phyloP scores from a whole-genome alignment of 768 basidiomycete species.

The Coprinopsis marcescibilis region DNA sequence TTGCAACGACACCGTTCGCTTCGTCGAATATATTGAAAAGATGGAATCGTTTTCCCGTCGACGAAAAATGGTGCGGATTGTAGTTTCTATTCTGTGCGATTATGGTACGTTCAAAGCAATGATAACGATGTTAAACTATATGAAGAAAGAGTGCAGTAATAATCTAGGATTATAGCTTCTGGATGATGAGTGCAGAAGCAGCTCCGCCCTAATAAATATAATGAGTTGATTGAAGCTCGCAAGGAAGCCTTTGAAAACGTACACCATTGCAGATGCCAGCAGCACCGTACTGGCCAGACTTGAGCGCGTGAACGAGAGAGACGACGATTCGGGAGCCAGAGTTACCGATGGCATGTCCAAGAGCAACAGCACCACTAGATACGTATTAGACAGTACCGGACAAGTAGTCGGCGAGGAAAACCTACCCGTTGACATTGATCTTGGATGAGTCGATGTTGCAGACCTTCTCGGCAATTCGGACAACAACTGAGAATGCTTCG shows the following conservation, averaged over 20 bases:
- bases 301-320: constrained; percentile 85
- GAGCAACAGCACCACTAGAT: constrained; percentile 87
- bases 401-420: constrained; percentile 12
- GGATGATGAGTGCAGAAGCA: constrained; percentile 85
- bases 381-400: constrained; percentile 10
- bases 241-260: constrained; percentile 27
- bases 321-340: constrained; percentile 94
- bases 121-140: no score
- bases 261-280: constrained; percentile 98
- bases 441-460: constrained; percentile 80
- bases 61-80: no score
- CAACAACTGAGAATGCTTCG: constrained; percentile 96
- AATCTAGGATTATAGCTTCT: constrained; percentile 58
- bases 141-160: constrained; percentile 12
- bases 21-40: no score
- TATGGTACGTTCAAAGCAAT: no score
- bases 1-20: no score
- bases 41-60: no score
- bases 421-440: constrained; percentile 85
- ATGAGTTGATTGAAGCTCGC: constrained; percentile 9
- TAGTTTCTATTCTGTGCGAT: no score
- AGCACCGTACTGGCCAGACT: constrained; percentile 89
- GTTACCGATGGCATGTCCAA: constrained; percentile 95
- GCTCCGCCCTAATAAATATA: constrained; percentile 73
- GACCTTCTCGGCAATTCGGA: constrained; percentile 85